Conservation (phyloP, 73 alveolate genomes). For the Uronychia setigera region DNA sequence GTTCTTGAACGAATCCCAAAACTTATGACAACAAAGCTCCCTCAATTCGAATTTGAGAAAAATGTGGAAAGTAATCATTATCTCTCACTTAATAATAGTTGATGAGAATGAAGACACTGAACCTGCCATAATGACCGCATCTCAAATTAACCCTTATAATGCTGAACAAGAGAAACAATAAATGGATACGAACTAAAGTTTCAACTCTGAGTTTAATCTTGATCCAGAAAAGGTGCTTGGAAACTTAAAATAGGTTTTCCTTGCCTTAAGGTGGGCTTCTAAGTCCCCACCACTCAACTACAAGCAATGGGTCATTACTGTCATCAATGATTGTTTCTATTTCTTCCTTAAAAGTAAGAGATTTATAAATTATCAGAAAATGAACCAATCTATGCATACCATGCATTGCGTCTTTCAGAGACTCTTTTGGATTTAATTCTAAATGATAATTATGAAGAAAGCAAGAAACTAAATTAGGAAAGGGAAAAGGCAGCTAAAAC, state of each 20-base stretch:
- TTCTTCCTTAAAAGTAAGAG: slow-evolving; percentile 48
- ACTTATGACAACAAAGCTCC: slow-evolving; percentile 56
- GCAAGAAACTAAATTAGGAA: slow-evolving; percentile 1
- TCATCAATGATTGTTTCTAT: slow-evolving; percentile 63
- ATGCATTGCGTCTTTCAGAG: slow-evolving; percentile 50
- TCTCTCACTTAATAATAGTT: slow-evolving; percentile 7
- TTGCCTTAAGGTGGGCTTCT: slow-evolving; percentile 49
- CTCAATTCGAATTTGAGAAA: slow-evolving; percentile 68
- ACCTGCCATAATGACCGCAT: slow-evolving; percentile 59
- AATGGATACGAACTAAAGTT: slow-evolving; percentile 52
- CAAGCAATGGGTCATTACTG: slow-evolving; percentile 56
- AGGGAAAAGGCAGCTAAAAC: too few species aligned
- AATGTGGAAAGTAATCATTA: slow-evolving; percentile 49
- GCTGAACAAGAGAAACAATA: slow-evolving; percentile 14
- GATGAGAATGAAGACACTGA: slow-evolving; percentile 63
- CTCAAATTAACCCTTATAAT: slow-evolving; percentile 63
- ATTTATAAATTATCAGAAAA: background rate
- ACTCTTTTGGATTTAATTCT: slow-evolving; percentile 28
- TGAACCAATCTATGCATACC: slow-evolving; percentile 70
- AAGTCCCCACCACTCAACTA: slow-evolving; percentile 54
- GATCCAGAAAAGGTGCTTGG: slow-evolving; percentile 51
- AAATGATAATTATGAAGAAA: too few species aligned
- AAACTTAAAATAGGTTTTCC: slow-evolving; percentile 32
- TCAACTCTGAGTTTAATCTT: slow-evolving; percentile 58
- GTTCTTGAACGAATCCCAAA: slow-evolving; percentile 56